Evolutionary conservation across 1,284 basidiomycete species (phyloP), one percentile per base, ranked within the genome.

Genomic region (Cryptococcus hybrid): DNA sequence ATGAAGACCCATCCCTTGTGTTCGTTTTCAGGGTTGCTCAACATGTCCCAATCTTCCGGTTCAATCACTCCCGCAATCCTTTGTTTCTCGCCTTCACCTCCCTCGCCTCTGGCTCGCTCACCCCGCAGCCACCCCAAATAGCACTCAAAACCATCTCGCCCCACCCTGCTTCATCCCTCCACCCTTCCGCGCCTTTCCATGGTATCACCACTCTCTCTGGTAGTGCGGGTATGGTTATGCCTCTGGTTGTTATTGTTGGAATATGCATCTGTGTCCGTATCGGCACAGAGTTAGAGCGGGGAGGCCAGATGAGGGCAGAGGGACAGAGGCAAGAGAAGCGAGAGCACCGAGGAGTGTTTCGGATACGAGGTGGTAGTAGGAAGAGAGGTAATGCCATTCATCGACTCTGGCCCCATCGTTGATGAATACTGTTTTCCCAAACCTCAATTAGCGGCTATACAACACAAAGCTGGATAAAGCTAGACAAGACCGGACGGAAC

Each of bases 281-380:
- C 34, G 15, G 15, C 7, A 7, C 24, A 42, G n/a, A 18, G 46
- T 6, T 5, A 30, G 34, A 24, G 35, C 39, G 57, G 61, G 24
- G 24, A 24, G 24, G 24, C 24, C 24, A 24, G 24, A 24, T 24
- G 24, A 24, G 24, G 24, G 24, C 38, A 48, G n/a, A 30, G 56
- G 42, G 11, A 57, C 35, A 7, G 56, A 54, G 2, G 65, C 60
- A 15, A 65, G 49, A 0, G 60, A 56, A 3, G 60, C 61, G 24
- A 63, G 56, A 13, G 54, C 45, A 5, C 66, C 66, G 3, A 69
- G 44, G 15, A 66, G 39, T 8, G 59, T 58, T 51, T 69, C 67
- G 6, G 60, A 61, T 2, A 61, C 58, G 12, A 67, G 62, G 37
- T 63, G 65, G 45, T 69, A 69, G 52, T 65, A 67, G 2, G 56